A percentile compares a stretch with the other conserved stretches of the same genome.
Evolutionary conservation across 1,284 basidiomycete genomes (phyloP).

Genomic region (Bjerkandera adusta): DNA sequence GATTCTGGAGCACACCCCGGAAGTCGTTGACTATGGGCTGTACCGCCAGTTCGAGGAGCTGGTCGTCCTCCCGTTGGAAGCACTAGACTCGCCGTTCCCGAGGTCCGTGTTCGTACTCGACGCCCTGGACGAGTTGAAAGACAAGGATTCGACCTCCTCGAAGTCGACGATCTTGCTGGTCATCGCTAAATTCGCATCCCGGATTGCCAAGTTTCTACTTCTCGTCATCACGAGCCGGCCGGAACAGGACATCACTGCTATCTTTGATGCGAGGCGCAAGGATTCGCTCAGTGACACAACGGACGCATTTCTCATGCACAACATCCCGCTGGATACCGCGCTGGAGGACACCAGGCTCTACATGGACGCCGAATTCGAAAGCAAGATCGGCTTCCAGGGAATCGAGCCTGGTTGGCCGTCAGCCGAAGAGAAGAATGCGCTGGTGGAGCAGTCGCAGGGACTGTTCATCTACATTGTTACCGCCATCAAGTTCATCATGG

Average conservation of each 20-base stretch:
- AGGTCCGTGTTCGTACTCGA: conserved; percentile 24
- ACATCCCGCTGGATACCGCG: not conserved
- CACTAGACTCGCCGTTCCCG: conserved; percentile 17
- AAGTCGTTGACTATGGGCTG: conserved; percentile 5
- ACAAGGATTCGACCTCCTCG: conserved; percentile 17
- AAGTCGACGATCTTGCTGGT: conserved; percentile 18
- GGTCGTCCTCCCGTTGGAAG: conserved; percentile 23
- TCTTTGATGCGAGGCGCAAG: conserved; percentile 9
- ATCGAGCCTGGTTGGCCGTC: not conserved
- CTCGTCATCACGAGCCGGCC: conserved; percentile 29
- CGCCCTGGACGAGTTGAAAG: conserved; percentile 29
- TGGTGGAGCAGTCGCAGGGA: not conserved
- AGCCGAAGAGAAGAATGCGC: not conserved
- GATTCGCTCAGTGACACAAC: not conserved
- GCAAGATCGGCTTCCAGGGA: no score
- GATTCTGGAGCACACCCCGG: conserved; percentile 15
- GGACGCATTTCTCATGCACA: not conserved
- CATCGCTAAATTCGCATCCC: not conserved
- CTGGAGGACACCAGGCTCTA: not conserved
- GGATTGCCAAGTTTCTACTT: not conserved
- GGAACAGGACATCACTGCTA: conserved; percentile 17
- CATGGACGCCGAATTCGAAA: not conserved
- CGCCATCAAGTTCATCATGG: not conserved
- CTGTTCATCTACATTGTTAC: not conserved
- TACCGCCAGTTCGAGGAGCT: conserved; percentile 21